Conservation (phyloP, 2,329 filamentous ascomycete species). For the Pseudogymnoascus sp. region DNA sequence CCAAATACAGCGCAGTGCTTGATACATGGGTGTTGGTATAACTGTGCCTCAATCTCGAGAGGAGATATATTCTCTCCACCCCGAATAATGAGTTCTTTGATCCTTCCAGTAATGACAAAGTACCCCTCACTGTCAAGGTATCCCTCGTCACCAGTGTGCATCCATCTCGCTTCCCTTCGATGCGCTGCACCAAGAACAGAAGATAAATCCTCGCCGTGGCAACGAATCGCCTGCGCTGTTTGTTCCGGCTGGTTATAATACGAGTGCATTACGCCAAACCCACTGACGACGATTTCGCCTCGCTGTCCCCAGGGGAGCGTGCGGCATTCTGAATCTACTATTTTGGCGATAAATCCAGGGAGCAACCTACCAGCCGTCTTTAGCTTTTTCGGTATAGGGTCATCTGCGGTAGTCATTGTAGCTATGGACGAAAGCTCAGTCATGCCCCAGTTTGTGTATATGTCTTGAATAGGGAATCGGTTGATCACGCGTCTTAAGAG, state of each 20-base stretch:
- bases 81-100: slow-evolving; percentile 92
- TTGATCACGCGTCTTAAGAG: too few relatives aligned
- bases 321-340: slow-evolving; percentile 44
- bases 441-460: slow-evolving; percentile 41
- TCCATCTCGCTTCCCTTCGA: slow-evolving; percentile 66
- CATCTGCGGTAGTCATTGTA: slow-evolving; percentile 60
- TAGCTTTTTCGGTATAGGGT: slow-evolving; percentile 57
- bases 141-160: slow-evolving; percentile 89
- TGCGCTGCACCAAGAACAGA: too few relatives aligned
- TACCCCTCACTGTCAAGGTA: slow-evolving; percentile 76
- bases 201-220: too few relatives aligned
- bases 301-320: slow-evolving; percentile 45
- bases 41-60: slow-evolving; percentile 80
- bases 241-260: slow-evolving; percentile 44
- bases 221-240: too few relatives aligned
- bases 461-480: slow-evolving; percentile 68
- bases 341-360: slow-evolving; percentile 71
- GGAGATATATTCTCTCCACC: slow-evolving; percentile 96
- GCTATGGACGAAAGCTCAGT: slow-evolving; percentile 39
- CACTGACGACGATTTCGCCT: too few relatives aligned
- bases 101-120: slow-evolving; percentile 78
- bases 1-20: slow-evolving; percentile 76
- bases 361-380: slow-evolving; percentile 68
- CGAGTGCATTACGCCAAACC: slow-evolving; percentile 29
- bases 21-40: slow-evolving; percentile 64